Percentiles rank a stretch among this genome's conserved stretches.
Evolutionary conservation across 306 rosid genomes (phyloP).

Genomic region (Cyclanthera cordifolia): DNA sequence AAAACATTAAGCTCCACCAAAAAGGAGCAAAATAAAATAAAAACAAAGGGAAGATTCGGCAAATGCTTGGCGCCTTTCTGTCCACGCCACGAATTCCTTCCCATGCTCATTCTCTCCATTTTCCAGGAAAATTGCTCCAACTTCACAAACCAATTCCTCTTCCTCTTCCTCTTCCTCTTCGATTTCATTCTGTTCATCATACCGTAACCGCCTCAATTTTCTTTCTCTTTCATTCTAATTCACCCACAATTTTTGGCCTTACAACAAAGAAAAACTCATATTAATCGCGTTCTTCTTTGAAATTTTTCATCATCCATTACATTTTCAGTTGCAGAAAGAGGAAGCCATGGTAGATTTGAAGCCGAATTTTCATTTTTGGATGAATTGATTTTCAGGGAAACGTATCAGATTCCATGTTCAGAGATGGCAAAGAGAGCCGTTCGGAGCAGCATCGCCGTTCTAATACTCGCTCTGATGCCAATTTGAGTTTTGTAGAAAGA

Average conservation of each 20-base stretch:
- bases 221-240: background rate
- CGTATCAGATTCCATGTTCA: no score
- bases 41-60: no score
- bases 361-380: slow-evolving; percentile 34
- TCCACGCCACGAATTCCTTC: no score
- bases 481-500: slow-evolving; percentile 30
- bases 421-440: no score
- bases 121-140: background rate
- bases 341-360: slow-evolving; percentile 29
- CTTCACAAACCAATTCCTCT: background rate
- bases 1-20: no score
- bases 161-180: background rate
- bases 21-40: no score
- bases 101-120: no score
- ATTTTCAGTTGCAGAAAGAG: background rate
- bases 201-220: background rate
- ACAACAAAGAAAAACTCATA: no score
- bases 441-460: background rate
- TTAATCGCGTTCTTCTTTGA: no score
- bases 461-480: slow-evolving; percentile 20
- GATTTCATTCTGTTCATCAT: background rate
- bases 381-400: background rate
- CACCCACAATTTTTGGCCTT: background rate
- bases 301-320: no score
- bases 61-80: background rate